Conservation (phyloP, 345 rosid species). For the Salix brachista region DNA sequence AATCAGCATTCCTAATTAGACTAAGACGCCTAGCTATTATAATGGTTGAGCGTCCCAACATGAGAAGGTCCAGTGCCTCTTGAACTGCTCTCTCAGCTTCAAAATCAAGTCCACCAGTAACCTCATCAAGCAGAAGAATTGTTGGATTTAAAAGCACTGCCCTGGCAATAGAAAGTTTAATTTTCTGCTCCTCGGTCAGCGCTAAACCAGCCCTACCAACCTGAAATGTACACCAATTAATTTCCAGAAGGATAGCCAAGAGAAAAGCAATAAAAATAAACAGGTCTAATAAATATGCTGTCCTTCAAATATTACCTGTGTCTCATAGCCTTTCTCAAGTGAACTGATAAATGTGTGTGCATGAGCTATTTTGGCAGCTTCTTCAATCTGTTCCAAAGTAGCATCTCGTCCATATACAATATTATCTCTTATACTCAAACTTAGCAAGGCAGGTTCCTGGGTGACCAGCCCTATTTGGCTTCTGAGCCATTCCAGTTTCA, state of each 20-base stretch:
- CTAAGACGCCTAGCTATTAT: constrained; percentile 91
- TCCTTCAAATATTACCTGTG: constrained; percentile 49
- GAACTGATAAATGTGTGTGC: constrained; percentile 92
- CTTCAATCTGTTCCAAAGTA: constrained; percentile 80
- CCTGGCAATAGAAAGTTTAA: constrained; percentile 92
- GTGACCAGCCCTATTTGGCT: constrained; percentile 95
- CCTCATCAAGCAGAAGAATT: constrained; percentile 95
- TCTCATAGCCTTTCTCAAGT: constrained; percentile 84
- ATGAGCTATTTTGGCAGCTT: constrained; percentile 93
- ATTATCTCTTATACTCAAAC: constrained; percentile 83
- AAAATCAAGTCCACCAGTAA: constrained; percentile 95
- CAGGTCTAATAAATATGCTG: constrained; percentile 2
- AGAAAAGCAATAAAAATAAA: neutral
- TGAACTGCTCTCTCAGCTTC: constrained; percentile 97
- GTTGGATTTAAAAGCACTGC: constrained; percentile 90
- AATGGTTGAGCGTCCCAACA: constrained; percentile 96
- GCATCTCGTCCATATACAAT: constrained; percentile 87
- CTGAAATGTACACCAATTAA: constrained; percentile 39
- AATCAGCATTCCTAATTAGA: constrained; percentile 90
- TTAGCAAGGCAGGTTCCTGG: constrained; percentile 93
- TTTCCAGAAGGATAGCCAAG: neutral
- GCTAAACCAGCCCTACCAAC: constrained; percentile 87
- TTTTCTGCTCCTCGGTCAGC: constrained; percentile 90
- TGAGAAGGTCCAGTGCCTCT: constrained; percentile 88
- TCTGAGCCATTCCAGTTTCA: constrained; percentile 89